A percentile compares a stretch with the other conserved stretches of the same genome.
phyloP scores from a whole-genome alignment of 1,139 yeast genomes.

The Diutina mesorugosa region DNA sequence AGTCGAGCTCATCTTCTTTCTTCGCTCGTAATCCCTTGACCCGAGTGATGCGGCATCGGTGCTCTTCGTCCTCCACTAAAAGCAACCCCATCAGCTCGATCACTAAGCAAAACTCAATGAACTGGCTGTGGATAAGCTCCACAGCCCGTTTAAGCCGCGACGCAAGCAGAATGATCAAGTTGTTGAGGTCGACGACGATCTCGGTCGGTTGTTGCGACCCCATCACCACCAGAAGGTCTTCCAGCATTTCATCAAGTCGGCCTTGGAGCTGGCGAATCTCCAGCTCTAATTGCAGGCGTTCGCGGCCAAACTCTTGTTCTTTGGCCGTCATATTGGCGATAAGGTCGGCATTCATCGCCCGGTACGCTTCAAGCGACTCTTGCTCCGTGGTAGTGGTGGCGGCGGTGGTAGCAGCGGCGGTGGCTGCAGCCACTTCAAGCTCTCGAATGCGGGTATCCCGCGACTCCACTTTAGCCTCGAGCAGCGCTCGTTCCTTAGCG shows the following conservation, averaged over 20 bases:
- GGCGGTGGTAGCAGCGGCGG: not conserved
- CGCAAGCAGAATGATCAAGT: conserved; percentile 12
- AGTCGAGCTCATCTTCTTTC: conserved; percentile 9
- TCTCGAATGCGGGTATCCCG: not conserved
- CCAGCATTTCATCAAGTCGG: conserved; percentile 20
- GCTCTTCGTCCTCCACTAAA: conserved; percentile 25
- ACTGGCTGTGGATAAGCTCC: conserved; percentile 14
- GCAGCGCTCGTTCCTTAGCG: not conserved
- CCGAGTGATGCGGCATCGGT: conserved; percentile 36
- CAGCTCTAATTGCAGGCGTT: conserved; percentile 33
- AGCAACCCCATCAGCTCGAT: conserved; percentile 74
- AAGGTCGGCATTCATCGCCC: conserved; percentile 42
- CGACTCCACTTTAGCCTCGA: not conserved
- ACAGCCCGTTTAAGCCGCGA: conserved; percentile 11
- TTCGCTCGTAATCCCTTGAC: conserved; percentile 57
- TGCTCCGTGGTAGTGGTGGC: not conserved
- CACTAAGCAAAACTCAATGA: conserved; percentile 40
- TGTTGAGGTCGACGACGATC: conserved; percentile 16
- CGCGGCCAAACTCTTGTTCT: conserved; percentile 45
- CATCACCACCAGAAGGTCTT: conserved; percentile 43
- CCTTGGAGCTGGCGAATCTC: conserved; percentile 32
- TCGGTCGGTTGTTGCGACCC: conserved; percentile 22
- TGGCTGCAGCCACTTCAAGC: not conserved
- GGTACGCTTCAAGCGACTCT: conserved; percentile 17
- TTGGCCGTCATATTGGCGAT: conserved; percentile 54